Conservation (phyloP, 1,139 yeast species). For the Blastobotrys persicus region DNA sequence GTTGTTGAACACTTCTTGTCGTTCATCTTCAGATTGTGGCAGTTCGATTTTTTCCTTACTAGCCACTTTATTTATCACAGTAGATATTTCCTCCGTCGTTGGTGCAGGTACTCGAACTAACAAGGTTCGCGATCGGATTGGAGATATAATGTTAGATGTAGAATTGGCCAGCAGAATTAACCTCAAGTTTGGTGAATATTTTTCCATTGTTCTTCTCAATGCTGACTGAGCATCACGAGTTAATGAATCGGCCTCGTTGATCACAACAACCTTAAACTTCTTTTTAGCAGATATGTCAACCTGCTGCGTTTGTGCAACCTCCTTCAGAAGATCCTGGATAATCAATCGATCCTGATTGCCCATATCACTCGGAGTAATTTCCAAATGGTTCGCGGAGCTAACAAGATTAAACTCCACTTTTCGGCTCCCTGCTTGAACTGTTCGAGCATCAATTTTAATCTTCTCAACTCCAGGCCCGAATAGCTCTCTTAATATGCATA, state of each 20-base stretch:
- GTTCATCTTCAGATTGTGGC: constrained; percentile 35
- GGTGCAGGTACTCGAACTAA: constrained; percentile 88
- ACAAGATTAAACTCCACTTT: constrained; percentile 89
- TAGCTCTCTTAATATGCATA: constrained; percentile 73
- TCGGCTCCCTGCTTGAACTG: constrained; percentile 68
- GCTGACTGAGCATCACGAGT: constrained; percentile 98
- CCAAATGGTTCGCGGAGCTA: constrained; percentile 85
- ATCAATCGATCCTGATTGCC: constrained; percentile 94
- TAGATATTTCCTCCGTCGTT: constrained; percentile 50
- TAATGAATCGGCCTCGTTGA: constrained; percentile 90
- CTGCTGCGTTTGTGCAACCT: constrained; percentile 92
- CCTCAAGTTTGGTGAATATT: constrained; percentile 84
- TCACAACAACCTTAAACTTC: constrained; percentile 85
- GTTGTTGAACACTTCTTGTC: constrained; percentile 43
- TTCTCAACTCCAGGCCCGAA: constrained; percentile 82
- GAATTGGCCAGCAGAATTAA: constrained; percentile 82
- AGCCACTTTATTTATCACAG: constrained; percentile 56
- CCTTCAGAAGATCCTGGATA: constrained; percentile 88
- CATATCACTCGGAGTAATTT: constrained; percentile 95
- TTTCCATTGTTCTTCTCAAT: constrained; percentile 95
- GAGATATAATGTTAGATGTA: constrained; percentile 87
- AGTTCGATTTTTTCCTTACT: constrained; percentile 53
- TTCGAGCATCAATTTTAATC: constrained; percentile 85
- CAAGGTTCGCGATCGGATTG: constrained; percentile 89
- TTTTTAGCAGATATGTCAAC: constrained; percentile 74